These are phyloP conservation scores for Amphibolis antarctica DNA, from an alignment of 106 monocot species.

Conservation along the genomic window DNA sequence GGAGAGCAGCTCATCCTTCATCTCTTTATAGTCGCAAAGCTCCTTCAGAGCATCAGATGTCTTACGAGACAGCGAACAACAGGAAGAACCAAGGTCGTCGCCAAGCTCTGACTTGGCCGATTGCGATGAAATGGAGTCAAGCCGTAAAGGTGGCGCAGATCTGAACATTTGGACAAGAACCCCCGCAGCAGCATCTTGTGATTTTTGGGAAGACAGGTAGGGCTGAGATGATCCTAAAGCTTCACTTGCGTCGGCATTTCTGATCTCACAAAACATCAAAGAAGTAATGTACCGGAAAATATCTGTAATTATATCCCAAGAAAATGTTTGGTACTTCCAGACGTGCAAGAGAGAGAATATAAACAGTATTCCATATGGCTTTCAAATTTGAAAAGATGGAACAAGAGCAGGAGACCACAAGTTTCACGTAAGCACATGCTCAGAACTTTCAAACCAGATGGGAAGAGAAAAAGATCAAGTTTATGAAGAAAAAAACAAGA, in stretches of 20 bases:
- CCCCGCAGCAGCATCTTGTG: slow-evolving; percentile 84
- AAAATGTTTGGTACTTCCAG: too few species aligned
- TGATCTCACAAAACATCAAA: slow-evolving; percentile 5
- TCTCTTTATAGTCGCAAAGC: slow-evolving; percentile 53
- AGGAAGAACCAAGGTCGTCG: slow-evolving; percentile 29
- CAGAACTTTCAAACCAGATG: too few species aligned
- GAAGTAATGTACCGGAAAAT: too few species aligned
- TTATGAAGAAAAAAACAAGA: too few species aligned
- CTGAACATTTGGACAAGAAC: slow-evolving; percentile 67
- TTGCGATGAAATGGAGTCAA: slow-evolving; percentile 40
- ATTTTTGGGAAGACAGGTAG: slow-evolving; percentile 12
- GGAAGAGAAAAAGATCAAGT: too few species aligned
- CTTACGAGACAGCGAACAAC: slow-evolving; percentile 46
- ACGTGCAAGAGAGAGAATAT: too few species aligned
- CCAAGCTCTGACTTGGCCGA: slow-evolving; percentile 32
- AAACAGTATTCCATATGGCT: too few species aligned
- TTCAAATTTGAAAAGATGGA: too few species aligned
- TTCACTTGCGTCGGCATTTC: slow-evolving; percentile 45
- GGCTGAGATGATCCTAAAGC: slow-evolving; percentile 17
- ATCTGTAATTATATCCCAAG: too few species aligned
- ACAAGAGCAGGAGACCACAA: too few species aligned
- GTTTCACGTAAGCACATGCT: too few species aligned
- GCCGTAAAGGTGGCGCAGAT: slow-evolving; percentile 54
- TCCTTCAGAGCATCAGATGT: slow-evolving; percentile 72
- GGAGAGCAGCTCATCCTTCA: slow-evolving; percentile 65